Percentiles rank a stretch among this genome's conserved stretches.
These are phyloP conservation scores for Backusella luteola DNA, from an alignment of 192 early-diverging fungal genomes.

Conservation along the genomic window DNA sequence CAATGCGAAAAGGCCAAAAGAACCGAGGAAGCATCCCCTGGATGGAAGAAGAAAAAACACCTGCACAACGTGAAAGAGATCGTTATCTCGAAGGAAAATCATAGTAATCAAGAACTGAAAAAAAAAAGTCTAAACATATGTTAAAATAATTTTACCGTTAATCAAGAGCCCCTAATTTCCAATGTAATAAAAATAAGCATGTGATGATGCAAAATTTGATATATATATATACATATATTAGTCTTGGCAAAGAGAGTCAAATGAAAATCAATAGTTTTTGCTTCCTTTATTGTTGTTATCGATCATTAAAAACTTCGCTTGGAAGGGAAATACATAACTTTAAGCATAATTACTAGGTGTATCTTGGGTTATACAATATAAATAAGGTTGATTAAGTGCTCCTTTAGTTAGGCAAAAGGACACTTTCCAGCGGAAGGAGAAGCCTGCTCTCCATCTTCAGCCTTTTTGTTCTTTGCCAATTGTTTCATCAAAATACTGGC, in stretches of 20 bases:
- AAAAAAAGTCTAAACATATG: not conserved
- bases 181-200: constrained; percentile 7
- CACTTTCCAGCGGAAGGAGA: constrained; percentile 22
- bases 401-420: constrained; percentile 22
- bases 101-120: not conserved
- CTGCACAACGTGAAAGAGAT: constrained; percentile 22
- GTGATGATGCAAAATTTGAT: not conserved
- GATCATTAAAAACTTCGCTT: not conserved
- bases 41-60: constrained; percentile 14
- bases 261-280: not conserved
- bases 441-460: constrained; percentile 18
- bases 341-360: not conserved
- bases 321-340: not conserved
- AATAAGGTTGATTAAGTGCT: not conserved
- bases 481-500: constrained; percentile 33
- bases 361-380: not conserved
- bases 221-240: not conserved
- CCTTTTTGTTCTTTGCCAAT: constrained; percentile 36
- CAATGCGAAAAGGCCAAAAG: constrained; percentile 17
- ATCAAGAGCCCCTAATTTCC: not conserved
- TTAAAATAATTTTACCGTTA: not conserved
- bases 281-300: not conserved
- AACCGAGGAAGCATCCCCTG: constrained; percentile 14
- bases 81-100: constrained; percentile 18
- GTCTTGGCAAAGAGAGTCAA: not conserved